Conservation (phyloP, 257 asterid genomes). For the Cruciata laevipes region DNA sequence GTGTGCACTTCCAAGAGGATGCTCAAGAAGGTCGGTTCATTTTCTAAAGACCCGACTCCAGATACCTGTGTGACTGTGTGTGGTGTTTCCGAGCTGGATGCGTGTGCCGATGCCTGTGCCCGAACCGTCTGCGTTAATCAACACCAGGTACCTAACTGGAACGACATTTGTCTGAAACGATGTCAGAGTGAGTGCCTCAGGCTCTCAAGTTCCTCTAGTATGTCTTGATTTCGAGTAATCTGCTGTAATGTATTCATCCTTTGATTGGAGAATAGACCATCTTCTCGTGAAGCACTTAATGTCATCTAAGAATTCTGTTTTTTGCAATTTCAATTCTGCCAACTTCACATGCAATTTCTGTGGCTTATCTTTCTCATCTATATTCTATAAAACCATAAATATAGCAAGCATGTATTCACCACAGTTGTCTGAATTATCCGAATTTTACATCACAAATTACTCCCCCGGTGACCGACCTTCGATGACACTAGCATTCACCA, state of each 20-base stretch:
- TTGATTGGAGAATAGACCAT: background rate
- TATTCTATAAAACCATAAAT: too few species aligned
- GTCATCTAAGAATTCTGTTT: background rate
- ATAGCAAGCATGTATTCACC: too few species aligned
- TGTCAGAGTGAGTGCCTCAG: slow-evolving; percentile 93
- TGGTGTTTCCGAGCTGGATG: slow-evolving; percentile 93
- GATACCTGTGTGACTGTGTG: slow-evolving; percentile 92
- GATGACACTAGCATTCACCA: too few species aligned
- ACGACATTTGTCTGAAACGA: slow-evolving; percentile 81
- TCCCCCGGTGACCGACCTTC: too few species aligned
- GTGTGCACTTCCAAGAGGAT: slow-evolving; percentile 95
- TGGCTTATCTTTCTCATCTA: too few species aligned
- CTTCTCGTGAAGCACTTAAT: background rate
- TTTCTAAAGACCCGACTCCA: slow-evolving; percentile 90
- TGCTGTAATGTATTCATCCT: slow-evolving; percentile 7
- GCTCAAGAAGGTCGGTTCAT: slow-evolving; percentile 90
- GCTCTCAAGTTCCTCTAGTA: slow-evolving; percentile 44
- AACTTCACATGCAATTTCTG: background rate
- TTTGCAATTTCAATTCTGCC: background rate
- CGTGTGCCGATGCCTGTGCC: slow-evolving; percentile 96
- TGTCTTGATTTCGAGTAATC: slow-evolving; percentile 13
- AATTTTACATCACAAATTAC: too few species aligned
- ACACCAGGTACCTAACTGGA: slow-evolving; percentile 96
- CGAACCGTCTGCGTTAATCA: slow-evolving; percentile 87
- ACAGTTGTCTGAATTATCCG: too few species aligned